phyloP scores from a whole-genome alignment of 345 rosid genomes.

The Gossypium australe region DNA sequence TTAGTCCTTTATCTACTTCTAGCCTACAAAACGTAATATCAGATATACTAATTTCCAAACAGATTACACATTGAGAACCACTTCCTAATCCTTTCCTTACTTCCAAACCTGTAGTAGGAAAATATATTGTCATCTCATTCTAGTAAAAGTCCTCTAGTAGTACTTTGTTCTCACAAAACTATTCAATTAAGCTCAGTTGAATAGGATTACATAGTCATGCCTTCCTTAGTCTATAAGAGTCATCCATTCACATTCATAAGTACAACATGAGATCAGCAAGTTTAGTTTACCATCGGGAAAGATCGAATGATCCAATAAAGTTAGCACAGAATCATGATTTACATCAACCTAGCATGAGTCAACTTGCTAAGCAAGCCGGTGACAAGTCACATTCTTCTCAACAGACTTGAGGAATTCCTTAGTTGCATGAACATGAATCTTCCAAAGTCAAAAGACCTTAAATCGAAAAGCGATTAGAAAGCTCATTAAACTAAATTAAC shows the following conservation, averaged over 20 bases:
- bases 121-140: not conserved
- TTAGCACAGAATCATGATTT: conserved; percentile 43
- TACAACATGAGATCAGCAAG: not conserved
- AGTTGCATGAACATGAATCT: conserved; percentile 50
- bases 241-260: not conserved
- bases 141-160: not conserved
- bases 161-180: not conserved
- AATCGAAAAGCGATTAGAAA: conserved; percentile 1
- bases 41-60: not conserved
- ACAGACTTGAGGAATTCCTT: conserved; percentile 59
- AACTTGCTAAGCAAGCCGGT: conserved; percentile 66
- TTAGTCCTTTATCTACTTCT: too few relatives aligned
- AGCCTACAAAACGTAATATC: not conserved
- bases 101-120: too few relatives aligned
- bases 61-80: not conserved
- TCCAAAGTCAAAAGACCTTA: conserved; percentile 20
- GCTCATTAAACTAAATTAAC: not conserved
- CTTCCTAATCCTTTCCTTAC: too few relatives aligned
- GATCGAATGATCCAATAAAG: conserved; percentile 72
- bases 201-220: not conserved
- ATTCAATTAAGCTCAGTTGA: not conserved
- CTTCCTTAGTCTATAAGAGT: not conserved
- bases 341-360: conserved; percentile 63
- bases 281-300: conserved; percentile 42
- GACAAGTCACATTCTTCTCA: conserved; percentile 46